Percentiles rank a stretch among this genome's conserved stretches.
phyloP scores from a whole-genome alignment of 768 basidiomycete genomes.

The Leucocoprinus birnbaumii region DNA sequence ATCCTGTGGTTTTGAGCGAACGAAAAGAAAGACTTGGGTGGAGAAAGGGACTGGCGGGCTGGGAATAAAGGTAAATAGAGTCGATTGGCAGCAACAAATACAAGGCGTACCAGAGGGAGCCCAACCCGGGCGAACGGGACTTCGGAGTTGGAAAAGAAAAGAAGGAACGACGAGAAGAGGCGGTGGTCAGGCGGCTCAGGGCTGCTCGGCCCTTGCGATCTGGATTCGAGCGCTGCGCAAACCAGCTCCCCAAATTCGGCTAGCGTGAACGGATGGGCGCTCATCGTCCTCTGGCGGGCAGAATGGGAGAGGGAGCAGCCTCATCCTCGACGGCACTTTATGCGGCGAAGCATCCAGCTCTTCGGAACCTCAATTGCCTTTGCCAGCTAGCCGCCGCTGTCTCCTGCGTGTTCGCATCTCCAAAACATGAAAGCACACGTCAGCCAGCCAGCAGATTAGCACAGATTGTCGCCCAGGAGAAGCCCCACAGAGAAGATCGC shows the following conservation, averaged over 20 bases:
- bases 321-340: constrained; percentile 1
- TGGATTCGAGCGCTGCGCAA: constrained; percentile 6
- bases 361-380: constrained; percentile 2
- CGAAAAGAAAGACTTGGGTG: constrained; percentile 8
- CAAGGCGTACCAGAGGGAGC: neutral
- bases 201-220: neutral
- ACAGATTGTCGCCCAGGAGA: neutral
- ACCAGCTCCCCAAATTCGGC: constrained; percentile 10
- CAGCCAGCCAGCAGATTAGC: neutral
- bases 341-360: constrained; percentile 1
- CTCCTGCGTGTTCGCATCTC: neutral
- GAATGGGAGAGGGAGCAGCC: neutral
- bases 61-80: neutral
- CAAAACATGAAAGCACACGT: neutral
- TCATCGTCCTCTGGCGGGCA: neutral
- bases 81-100: neutral
- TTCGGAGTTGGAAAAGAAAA: constrained; percentile 6
- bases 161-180: constrained; percentile 6
- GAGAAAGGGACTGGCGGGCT: neutral
- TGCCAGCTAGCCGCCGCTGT: neutral
- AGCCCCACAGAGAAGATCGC: no score
- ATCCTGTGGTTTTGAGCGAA: neutral
- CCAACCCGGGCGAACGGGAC: neutral
- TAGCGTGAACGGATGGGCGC: constrained; percentile 5
- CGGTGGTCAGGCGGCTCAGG: neutral